Base-by-base conservation (phyloP, 208 protist genomes). In the Angomonas deanei region DNA sequence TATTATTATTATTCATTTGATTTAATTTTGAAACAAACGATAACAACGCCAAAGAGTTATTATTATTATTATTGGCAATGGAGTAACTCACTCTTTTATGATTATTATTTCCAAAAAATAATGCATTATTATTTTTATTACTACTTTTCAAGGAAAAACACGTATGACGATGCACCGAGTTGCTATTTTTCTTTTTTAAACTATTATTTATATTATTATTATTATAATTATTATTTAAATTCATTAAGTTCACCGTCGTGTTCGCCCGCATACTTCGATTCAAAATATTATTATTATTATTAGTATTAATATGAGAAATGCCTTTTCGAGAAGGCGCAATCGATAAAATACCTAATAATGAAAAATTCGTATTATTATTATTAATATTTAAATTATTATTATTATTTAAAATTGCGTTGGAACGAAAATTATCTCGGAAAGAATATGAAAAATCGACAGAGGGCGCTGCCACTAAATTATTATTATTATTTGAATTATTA, bases 381-480 rank as follows among this genome's bases (percentile, higher is more conserved):
- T 26, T 53, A 53, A 13, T 53, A n/a, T n/a, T n/a, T n/a, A n/a
- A n/a, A n/a, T 53, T 53, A 53, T 53, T 53, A n/a, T 53, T 53
- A n/a, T 53, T 53, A 26, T 53, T 53, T 17, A 21, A 26, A n/a
- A 27, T 27, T 5, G 11, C n/a, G n/a, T 26, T 26, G 23, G 36
- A 8, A 42, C 8, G 15, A n/a, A 42, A n/a, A 42, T 8, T n/a
- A 15, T 42, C 36, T 15, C 36, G 36, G 15, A 42, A 42, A 8
- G 36, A 42, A n/a, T n/a, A 42, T n/a, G 36, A 42, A 42, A 42
- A 15, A 15, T 42, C 36, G 15, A 8, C 36, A 42, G 36, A n/a
- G n/a, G n/a, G n/a, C n/a, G n/a, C n/a, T n/a, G n/a, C n/a, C n/a
- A n/a, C n/a, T n/a, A n/a, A n/a, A n/a, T n/a, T n/a, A n/a, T n/a